Percentiles rank a stretch among this genome's conserved stretches.
Conservation (phyloP, 2,329 filamentous ascomycete species). For the Sclerotinia glacialis region DNA sequence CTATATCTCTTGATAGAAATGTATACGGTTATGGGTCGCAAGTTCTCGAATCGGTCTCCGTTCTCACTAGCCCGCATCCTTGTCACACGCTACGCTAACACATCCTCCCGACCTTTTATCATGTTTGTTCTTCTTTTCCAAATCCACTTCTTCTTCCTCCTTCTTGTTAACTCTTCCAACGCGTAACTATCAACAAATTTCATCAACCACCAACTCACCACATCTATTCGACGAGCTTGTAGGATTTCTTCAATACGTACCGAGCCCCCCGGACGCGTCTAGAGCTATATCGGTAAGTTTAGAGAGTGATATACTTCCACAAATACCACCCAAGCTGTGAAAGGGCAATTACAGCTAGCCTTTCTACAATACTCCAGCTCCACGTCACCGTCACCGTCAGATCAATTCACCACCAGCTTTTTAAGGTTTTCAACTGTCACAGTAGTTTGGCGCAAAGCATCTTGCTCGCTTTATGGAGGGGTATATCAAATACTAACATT, state of each 20-base stretch:
- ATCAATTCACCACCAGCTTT: conserved; percentile 22
- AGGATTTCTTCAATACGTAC: conserved; percentile 29
- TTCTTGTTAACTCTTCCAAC: conserved; percentile 38
- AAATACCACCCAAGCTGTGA: not conserved
- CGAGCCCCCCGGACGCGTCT: conserved; percentile 34
- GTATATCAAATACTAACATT: conserved; percentile 32
- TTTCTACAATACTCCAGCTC: conserved; percentile 6
- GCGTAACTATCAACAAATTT: conserved; percentile 29
- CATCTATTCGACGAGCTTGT: conserved; percentile 39
- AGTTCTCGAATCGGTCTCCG: conserved; percentile 21
- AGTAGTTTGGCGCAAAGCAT: conserved; percentile 20
- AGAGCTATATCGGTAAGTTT: conserved; percentile 35
- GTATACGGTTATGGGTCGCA: conserved; percentile 19
- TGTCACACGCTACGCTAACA: conserved; percentile 34
- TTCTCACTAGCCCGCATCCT: conserved; percentile 18
- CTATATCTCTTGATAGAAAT: conserved; percentile 1
- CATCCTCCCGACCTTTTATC: conserved; percentile 19
- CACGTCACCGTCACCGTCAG: conserved; percentile 21
- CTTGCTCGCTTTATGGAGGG: conserved; percentile 23
- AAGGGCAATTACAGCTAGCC: conserved; percentile 8
- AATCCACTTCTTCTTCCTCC: conserved; percentile 40
- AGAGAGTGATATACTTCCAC: conserved; percentile 25
- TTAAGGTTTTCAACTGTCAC: conserved; percentile 19
- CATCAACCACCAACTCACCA: conserved; percentile 32
- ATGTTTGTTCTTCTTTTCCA: conserved; percentile 21